Conservation (phyloP, 2,329 filamentous ascomycete genomes). For the Trichoderma sp. region DNA sequence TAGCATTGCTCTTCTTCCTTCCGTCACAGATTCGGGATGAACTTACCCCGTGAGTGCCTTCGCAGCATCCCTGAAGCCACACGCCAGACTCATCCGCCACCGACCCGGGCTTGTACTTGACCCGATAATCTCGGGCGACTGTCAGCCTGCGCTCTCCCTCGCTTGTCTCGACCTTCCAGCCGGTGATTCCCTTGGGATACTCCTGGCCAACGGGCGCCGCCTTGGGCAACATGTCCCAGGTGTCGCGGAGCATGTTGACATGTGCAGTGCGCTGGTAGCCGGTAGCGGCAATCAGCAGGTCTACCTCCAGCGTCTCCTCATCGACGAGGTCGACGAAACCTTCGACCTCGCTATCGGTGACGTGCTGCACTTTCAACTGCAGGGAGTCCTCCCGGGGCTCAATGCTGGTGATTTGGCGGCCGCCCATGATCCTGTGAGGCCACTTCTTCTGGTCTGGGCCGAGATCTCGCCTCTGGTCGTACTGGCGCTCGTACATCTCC, state of each 20-base stretch:
- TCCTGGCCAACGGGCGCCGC: constrained; percentile 37
- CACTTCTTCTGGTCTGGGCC: constrained; percentile 70
- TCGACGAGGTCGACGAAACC: constrained; percentile 42
- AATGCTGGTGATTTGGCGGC: constrained; percentile 67
- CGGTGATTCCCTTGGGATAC: constrained; percentile 43
- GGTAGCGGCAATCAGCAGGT: constrained; percentile 82
- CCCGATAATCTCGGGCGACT: constrained; percentile 76
- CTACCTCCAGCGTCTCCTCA: constrained; percentile 70
- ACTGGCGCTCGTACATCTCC: constrained; percentile 82
- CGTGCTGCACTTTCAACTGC: constrained; percentile 60
- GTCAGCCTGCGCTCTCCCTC: constrained; percentile 55
- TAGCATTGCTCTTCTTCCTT: neutral
- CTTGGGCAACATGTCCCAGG: constrained; percentile 67
- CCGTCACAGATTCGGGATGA: neutral
- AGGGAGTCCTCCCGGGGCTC: constrained; percentile 56
- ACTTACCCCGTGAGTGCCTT: constrained; percentile 88
- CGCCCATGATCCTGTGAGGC: constrained; percentile 78
- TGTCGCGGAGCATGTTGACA: constrained; percentile 70
- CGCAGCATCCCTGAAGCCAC: constrained; percentile 93
- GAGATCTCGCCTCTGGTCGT: constrained; percentile 76
- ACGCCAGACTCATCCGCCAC: constrained; percentile 76
- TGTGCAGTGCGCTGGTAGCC: constrained; percentile 82
- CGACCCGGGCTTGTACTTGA: constrained; percentile 68
- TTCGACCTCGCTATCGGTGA: constrained; percentile 46
- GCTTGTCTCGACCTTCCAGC: constrained; percentile 47